A percentile compares a stretch with the other conserved stretches of the same genome.
phyloP scores from a whole-genome alignment of 768 basidiomycete genomes.

The Boletus coccyginus region DNA sequence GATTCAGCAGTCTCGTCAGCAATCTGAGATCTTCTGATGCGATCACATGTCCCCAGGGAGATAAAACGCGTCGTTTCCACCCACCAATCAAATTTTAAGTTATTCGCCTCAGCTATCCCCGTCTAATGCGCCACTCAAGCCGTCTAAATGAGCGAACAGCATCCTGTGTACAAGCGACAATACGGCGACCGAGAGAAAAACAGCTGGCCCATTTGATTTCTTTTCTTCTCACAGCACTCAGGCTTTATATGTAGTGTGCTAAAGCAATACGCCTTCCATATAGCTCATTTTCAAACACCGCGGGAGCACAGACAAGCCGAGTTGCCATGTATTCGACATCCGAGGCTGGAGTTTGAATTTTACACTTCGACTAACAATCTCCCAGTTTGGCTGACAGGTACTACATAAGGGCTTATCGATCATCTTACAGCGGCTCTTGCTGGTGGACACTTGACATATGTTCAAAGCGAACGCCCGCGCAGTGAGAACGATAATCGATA shows the following conservation, averaged over 20 bases:
- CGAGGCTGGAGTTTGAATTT: not conserved
- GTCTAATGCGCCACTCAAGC: not conserved
- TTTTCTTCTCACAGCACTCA: not conserved
- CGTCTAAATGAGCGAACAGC: not conserved
- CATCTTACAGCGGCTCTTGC: too few species aligned
- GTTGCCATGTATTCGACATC: not conserved
- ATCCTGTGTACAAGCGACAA: not conserved
- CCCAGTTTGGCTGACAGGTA: not conserved
- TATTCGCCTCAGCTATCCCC: not conserved
- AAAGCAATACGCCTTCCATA: not conserved
- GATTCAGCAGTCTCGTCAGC: constrained; percentile 13
- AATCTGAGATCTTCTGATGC: constrained; percentile 18
- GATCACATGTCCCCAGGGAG: constrained; percentile 21
- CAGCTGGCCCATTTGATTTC: not conserved
- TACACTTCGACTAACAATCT: not conserved
- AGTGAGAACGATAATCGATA: not conserved
- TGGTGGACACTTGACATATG: too few species aligned
- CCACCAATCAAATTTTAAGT: not conserved
- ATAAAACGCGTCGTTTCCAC: constrained; percentile 23
- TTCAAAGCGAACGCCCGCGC: not conserved
- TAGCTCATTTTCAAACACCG: not conserved
- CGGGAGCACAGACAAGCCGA: not conserved
- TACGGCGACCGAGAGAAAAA: not conserved
- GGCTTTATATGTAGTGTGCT: not conserved
- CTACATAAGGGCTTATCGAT: too few species aligned